Evolutionary conservation across 2,329 filamentous ascomycete species (phyloP).

Genomic region (Lachnellula arida): DNA sequence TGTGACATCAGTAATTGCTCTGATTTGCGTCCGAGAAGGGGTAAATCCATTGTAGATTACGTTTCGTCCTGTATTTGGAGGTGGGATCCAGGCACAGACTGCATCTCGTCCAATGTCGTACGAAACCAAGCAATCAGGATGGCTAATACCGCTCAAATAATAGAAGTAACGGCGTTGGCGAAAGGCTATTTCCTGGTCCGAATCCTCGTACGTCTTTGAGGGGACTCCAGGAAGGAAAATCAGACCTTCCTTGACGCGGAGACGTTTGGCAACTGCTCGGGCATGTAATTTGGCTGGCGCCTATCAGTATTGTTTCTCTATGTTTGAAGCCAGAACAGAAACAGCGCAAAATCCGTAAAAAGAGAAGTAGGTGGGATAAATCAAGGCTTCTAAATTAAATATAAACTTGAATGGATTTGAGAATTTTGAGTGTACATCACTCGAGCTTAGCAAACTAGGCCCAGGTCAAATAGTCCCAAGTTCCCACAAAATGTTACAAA

Average conservation of each 20-base stretch:
- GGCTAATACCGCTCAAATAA: slow-evolving; percentile 51
- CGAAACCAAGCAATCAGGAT: slow-evolving; percentile 50
- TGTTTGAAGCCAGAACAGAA: not conserved
- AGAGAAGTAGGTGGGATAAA: not conserved
- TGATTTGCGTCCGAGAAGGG: slow-evolving; percentile 56
- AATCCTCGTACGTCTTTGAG: slow-evolving; percentile 49
- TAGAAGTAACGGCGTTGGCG: slow-evolving; percentile 59
- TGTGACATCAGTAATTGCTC: slow-evolving; percentile 63
- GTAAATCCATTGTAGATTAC: slow-evolving; percentile 59
- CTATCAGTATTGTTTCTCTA: not conserved
- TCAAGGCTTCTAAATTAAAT: no score
- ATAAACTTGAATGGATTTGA: no score
- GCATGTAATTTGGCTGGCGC: slow-evolving; percentile 46
- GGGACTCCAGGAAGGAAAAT: slow-evolving; percentile 52
- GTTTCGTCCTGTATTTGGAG: slow-evolving; percentile 55
- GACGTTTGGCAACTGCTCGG: slow-evolving; percentile 39
- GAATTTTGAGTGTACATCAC: no score
- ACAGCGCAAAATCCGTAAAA: not conserved
- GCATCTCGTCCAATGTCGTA: slow-evolving; percentile 56
- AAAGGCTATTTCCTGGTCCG: slow-evolving; percentile 52
- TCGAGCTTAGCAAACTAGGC: no score
- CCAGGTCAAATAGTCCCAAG: no score
- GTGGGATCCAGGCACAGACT: slow-evolving; percentile 70
- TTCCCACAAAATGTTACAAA: no score
- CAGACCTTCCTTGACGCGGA: slow-evolving; percentile 42